Base-by-base conservation (phyloP, 208 protist species). In the Crithidia expoeki region DNA sequence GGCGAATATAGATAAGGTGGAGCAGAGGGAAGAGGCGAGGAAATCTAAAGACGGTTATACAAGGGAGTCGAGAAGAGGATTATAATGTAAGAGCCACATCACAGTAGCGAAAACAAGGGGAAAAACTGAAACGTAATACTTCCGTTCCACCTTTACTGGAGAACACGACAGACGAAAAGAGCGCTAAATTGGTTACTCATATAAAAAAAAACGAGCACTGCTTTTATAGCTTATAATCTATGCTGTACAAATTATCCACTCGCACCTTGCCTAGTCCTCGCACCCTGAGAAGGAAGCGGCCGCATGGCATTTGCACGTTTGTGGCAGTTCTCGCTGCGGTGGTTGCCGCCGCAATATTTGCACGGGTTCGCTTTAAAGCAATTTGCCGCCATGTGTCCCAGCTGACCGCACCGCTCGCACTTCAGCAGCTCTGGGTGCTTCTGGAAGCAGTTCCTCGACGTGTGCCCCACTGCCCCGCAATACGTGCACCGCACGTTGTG, bases 351-450 rank as follows among this genome's bases (percentile, higher is more conserved):
- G 63, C 93, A 97, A 66, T 92, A 79, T 52, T 81, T 93, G 69
- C 93, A 97, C 30, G 93, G 93, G 68, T 96, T 94, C 30, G 76
- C 81, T 55, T 85, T 79, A 69, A 91, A 96, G 75, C 93, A 97
- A 50, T 67, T 84, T 5, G 67, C 40, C 9, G 81, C 70, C n/a
- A 52, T 90, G 76, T 97, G 93, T 0, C 93, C 93, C 12, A 95
- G 46, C 68, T 95, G 90, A 2, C 89, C 90, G 63, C 93, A 97
- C 40, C 73, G 68, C 25, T 86, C 83, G 66, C 93, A 97, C 64
- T 95, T 97, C 21, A 95, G 79, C 36, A 93, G 75, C 56, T 95
- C 83, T 4, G 89, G 90, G 64, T 96, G 81, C 50, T 90, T 90
- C 52, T 75, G 50, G 71, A 87, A 96, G 76, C 93, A 97, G 33